Conservation (phyloP, 345 rosid genomes). For the Rhizophora mangle region DNA sequence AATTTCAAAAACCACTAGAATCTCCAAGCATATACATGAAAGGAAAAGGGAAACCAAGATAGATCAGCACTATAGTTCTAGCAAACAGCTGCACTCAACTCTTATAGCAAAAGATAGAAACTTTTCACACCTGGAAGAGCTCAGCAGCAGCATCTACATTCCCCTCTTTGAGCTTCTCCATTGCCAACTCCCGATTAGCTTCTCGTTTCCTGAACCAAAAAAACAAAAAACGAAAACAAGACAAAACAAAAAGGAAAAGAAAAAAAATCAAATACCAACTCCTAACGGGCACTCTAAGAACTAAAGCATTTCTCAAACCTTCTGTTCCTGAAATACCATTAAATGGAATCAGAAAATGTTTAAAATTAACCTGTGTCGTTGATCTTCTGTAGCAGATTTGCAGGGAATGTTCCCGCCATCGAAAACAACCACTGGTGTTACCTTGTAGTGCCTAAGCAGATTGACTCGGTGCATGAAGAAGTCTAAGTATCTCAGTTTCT, state of each 20-base stretch:
- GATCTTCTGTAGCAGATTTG: constrained; percentile 68
- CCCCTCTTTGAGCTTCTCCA: constrained; percentile 69
- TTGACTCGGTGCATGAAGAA: constrained; percentile 82
- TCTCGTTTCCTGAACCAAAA: constrained; percentile 50
- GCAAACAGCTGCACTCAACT: not conserved
- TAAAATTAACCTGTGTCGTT: constrained; percentile 48
- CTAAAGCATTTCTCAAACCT: not conserved
- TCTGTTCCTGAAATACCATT: not conserved
- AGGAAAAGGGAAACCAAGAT: too few relatives aligned
- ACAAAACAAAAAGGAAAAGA: too few relatives aligned
- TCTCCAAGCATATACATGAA: too few relatives aligned
- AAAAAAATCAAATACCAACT: not conserved
- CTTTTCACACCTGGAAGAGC: constrained; percentile 63
- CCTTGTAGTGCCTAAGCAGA: constrained; percentile 59
- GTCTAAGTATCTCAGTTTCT: constrained; percentile 56
- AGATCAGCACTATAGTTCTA: too few relatives aligned
- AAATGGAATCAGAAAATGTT: not conserved
- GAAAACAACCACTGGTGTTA: constrained; percentile 75
- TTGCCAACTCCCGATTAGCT: constrained; percentile 57
- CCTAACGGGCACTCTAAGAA: not conserved
- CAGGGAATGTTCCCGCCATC: constrained; percentile 83
- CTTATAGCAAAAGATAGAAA: not conserved
- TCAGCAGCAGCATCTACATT: constrained; percentile 65
- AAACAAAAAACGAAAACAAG: not conserved
- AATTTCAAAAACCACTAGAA: not conserved